Conservation (phyloP, 345 rosid species). For the Populus simonii region DNA sequence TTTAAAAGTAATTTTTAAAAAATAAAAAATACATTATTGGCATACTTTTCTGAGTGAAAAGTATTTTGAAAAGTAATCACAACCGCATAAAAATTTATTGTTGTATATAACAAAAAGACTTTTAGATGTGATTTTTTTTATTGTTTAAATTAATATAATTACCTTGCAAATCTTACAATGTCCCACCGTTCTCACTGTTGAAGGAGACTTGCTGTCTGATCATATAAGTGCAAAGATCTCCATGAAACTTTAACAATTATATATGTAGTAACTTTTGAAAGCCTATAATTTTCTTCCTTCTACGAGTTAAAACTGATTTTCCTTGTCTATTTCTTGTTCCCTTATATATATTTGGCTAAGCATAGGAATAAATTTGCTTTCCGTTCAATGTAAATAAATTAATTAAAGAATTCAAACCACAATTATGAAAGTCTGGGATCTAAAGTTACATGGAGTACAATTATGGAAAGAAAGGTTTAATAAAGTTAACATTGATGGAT, state of each 20-base stretch:
- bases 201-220: neutral
- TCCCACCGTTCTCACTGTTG: neutral
- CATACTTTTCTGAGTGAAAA: too few species aligned
- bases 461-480: neutral
- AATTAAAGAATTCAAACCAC: neutral
- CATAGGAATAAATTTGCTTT: neutral
- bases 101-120: too few species aligned
- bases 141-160: neutral
- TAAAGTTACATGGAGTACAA: neutral
- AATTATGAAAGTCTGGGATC: neutral
- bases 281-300: neutral
- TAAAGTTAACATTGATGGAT: neutral
- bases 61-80: too few species aligned
- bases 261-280: neutral
- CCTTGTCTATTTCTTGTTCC: neutral
- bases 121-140: neutral
- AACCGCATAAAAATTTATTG: too few species aligned
- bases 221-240: neutral
- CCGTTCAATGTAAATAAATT: neutral
- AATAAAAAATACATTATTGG: too few species aligned
- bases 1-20: too few species aligned
- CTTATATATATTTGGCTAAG: neutral
- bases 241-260: neutral
- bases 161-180: neutral
- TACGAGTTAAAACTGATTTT: neutral